phyloP scores from a whole-genome alignment of 805 yeast species.

The Candida bentonensis region DNA sequence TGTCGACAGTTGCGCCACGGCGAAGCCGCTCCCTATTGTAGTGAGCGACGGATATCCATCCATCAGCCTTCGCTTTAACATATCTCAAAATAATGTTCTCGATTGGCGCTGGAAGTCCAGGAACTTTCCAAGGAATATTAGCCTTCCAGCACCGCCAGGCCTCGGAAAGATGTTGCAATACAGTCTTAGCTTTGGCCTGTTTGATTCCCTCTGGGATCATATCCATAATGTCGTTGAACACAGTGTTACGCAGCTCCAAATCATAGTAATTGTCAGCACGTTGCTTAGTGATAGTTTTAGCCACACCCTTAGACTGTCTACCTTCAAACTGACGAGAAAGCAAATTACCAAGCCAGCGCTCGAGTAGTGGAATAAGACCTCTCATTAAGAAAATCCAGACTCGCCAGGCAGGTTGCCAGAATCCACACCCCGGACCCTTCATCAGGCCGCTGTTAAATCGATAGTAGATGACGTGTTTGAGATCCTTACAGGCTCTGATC shows the following conservation, averaged over 20 bases:
- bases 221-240: slow-evolving; percentile 88
- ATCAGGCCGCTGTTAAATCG: slow-evolving; percentile 78
- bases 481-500: slow-evolving; percentile 86
- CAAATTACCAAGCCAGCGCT: slow-evolving; percentile 88
- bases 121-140: slow-evolving; percentile 94
- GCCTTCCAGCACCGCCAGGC: slow-evolving; percentile 99
- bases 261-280: slow-evolving; percentile 92
- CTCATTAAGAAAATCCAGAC: slow-evolving; percentile 88
- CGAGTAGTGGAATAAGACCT: slow-evolving; percentile 82
- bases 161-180: slow-evolving; percentile 86
- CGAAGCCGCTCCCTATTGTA: slow-evolving; percentile 79
- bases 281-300: slow-evolving; percentile 90
- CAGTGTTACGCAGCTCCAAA: slow-evolving; percentile 82
- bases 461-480: slow-evolving; percentile 82
- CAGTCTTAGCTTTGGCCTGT: slow-evolving; percentile 72
- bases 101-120: slow-evolving; percentile 87
- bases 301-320: slow-evolving; percentile 77
- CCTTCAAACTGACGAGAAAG: slow-evolving; percentile 93
- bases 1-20: slow-evolving; percentile 86
- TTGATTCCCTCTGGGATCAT: slow-evolving; percentile 94
- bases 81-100: slow-evolving; percentile 78
- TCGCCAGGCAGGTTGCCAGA: slow-evolving; percentile 99
- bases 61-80: slow-evolving; percentile 89
- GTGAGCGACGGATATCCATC: slow-evolving; percentile 91
- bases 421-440: slow-evolving; percentile 97